Percentiles rank a stretch among this genome's conserved stretches.
These are phyloP conservation scores for Malassezia globosa DNA, from an alignment of 1,284 basidiomycete genomes.

Conservation along the genomic window DNA sequence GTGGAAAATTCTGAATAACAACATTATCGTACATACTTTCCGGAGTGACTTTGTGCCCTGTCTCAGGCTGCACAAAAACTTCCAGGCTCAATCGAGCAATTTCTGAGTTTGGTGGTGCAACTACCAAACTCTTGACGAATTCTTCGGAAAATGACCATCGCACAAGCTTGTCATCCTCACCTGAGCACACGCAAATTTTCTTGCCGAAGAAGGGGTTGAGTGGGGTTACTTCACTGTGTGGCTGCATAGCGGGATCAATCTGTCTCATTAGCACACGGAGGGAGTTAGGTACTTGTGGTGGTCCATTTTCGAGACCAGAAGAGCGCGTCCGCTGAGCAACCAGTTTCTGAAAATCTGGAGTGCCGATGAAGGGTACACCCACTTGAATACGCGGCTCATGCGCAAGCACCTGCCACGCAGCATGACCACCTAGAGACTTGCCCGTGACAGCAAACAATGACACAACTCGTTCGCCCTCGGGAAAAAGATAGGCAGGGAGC, in stretches of 20 bases:
- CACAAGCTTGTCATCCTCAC: conserved; percentile 38
- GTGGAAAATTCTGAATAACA: no score
- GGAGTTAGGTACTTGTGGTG: conserved; percentile 33
- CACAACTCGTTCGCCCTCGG: conserved; percentile 57
- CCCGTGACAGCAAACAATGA: conserved; percentile 60
- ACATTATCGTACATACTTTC: conserved; percentile 19
- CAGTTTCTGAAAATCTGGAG: conserved; percentile 57
- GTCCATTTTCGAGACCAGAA: conserved; percentile 29
- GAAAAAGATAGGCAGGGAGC: conserved; percentile 65
- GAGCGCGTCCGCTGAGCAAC: conserved; percentile 29
- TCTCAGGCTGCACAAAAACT: conserved; percentile 17
- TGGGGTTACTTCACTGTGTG: conserved; percentile 22
- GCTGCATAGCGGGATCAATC: conserved; percentile 31
- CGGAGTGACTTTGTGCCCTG: conserved; percentile 19
- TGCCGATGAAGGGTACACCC: conserved; percentile 64
- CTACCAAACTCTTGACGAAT: conserved; percentile 29
- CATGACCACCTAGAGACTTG: conserved; percentile 66
- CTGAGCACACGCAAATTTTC: conserved; percentile 37
- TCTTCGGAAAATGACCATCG: conserved; percentile 34
- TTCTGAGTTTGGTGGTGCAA: conserved; percentile 19
- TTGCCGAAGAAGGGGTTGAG: conserved; percentile 39
- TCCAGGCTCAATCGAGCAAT: conserved; percentile 12
- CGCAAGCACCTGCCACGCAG: conserved; percentile 59
- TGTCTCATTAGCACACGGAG: conserved; percentile 27
- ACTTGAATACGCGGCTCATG: conserved; percentile 59